Base-by-base conservation (phyloP, 2,329 filamentous ascomycete species). In the Graphiopsis chlorocephala region DNA sequence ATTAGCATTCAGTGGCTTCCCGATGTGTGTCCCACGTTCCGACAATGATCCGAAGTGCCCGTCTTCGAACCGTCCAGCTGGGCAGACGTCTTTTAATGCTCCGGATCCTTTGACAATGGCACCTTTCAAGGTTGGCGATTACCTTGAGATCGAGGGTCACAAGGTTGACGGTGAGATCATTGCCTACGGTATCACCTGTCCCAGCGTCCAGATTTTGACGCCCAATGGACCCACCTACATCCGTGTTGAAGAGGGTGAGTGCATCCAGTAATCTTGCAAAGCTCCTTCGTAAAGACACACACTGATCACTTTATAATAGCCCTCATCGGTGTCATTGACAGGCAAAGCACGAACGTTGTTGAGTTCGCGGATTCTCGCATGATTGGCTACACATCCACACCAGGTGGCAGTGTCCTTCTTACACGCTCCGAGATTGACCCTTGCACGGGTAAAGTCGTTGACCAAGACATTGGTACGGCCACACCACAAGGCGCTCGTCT, bases 21-120 rank as follows among this genome's bases (percentile, higher is more conserved):
- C 82, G 2, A 84, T 84, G 82, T 84, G 82, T 64, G 79, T 84
- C n/a, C 82, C 81, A 0, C 76, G 82, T 11, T 78, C 77, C 23
- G 63, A 70, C 23, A 72, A 69, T 31, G 76, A 79, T 55, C 60
- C 70, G 0, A 71, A 74, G 14, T 81, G 79, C 65, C 77, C 77
- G 6, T 47, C 66, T 17, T 74, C 73, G 11, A 81, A 80, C 64
- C 75, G 72, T 61, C 73, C 70, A 60, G 72, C 67, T 64, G 78
- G 69, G 20, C 72, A 66, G 66, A 73, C 63, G 6, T 65, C 60
- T 15, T 74, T 79, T 64, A 67, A 68, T 20, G 74, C 77, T 2
- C 72, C 73, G 2, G 75, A 80, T 62, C 70, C 77, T 7, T 63
- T 78, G 8, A 67, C 70, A 2, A 81, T 81, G 79, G 78, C 77